Evolutionary conservation across 352 stramenopile species (phyloP), one percentile per base, ranked within the genome.

Genomic region (Phytophthora foliorum): DNA sequence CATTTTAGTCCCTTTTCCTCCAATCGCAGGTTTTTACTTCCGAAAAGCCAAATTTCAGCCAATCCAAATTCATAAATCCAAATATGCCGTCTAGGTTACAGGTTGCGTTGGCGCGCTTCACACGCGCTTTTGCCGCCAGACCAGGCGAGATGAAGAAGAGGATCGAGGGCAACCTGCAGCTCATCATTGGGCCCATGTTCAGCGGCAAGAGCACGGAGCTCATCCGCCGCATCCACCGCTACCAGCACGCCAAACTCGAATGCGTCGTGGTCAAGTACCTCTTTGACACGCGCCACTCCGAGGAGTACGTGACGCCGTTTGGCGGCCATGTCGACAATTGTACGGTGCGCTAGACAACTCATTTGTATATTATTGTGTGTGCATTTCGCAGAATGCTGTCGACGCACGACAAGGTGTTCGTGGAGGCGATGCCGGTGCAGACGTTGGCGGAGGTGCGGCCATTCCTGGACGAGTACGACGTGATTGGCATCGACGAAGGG

Each of bases 161-260:
- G 31, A 67, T 88, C 21, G 74, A 78, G 29, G 86, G 88, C 39
- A 74, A 88, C 62, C 60, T 96, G 57, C 84, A 96, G 69, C 81
- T 96, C 34, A 95, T 96, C 53, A 81, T 96, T 38, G 89, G 89
- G 6, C 87, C 89, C 55, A 96, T 96, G 89, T 96, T 95, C 71
- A 95, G 86, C 60, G 89, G 89, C 69, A 96, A 96, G 69, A 93
- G 81, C 67, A 96, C 87, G 42, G 89, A 96, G 67, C 86, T 96
- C 66, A 88, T 96, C 57, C 87, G 89, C 39, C 85, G 89, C 56
- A 87, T 94, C 53, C 86, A 86, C 32, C 82, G 89, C 45, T 94
- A 91, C 72, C 80, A 90, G 57, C 86, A 95, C 70, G 84, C 87
- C 51, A 88, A 90, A 63, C 81, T 93, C 48, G 64, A 87, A 63